These are phyloP conservation scores for Gaertneriomyces semiglobifer DNA, from an alignment of 192 early-diverging fungal species.

Conservation along the genomic window DNA sequence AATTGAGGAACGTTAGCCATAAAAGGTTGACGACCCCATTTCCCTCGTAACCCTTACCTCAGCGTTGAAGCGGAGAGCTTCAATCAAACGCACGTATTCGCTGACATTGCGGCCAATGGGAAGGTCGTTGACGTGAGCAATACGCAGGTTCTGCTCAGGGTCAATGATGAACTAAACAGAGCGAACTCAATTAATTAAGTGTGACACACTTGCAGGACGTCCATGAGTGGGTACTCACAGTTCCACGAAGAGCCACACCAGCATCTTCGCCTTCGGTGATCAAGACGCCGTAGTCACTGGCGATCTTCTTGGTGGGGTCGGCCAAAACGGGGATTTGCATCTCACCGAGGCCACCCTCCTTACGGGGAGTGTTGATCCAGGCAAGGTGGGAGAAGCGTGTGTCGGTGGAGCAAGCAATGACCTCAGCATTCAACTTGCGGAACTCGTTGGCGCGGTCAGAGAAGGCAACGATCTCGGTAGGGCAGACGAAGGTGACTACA, in stretches of 20 bases:
- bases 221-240: background rate
- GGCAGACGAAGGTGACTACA: conserved; percentile 53
- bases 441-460: conserved; percentile 58
- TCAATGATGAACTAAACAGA: conserved; percentile 72
- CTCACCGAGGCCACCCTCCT: conserved; percentile 65
- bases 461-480: conserved; percentile 58
- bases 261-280: conserved; percentile 66
- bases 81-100: conserved; percentile 80
- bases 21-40: background rate
- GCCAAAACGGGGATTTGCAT: conserved; percentile 88
- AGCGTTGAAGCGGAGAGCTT: conserved; percentile 91
- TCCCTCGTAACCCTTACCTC: conserved; percentile 30
- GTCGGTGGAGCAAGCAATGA: conserved; percentile 56
- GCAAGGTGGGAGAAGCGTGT: conserved; percentile 51
- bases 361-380: conserved; percentile 55
- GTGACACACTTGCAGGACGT: no score
- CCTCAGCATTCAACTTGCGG: conserved; percentile 45
- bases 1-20: background rate
- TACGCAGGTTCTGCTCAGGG: conserved; percentile 80
- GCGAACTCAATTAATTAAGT: no score
- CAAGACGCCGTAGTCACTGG: conserved; percentile 84
- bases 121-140: conserved; percentile 86
- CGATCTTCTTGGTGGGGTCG: conserved; percentile 86
- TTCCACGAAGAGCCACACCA: conserved; percentile 67
- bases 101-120: conserved; percentile 83